A percentile compares a stretch with the other conserved stretches of the same genome.
Evolutionary conservation across 371 early-diverging fungal species (phyloP).

Genomic region (Zancudomyces culisetae): DNA sequence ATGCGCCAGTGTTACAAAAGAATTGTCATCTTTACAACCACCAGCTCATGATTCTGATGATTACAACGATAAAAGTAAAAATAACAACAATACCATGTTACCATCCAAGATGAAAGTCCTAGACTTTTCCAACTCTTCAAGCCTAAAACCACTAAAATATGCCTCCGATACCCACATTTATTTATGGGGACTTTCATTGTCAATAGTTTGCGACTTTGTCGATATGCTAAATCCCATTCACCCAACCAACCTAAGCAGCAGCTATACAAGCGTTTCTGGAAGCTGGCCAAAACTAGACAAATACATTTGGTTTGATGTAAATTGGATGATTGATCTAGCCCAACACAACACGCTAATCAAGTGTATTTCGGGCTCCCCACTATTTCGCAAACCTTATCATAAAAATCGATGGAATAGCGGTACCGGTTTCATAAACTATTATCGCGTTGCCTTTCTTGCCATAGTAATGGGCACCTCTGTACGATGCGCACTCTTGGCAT

Average conservation of each 20-base stretch:
- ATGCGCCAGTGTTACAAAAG: too few species aligned
- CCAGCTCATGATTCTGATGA: background rate
- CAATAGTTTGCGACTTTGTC: constrained; percentile 10
- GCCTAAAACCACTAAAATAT: constrained; percentile 1
- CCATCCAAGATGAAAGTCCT: too few species aligned
- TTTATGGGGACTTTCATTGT: constrained; percentile 20
- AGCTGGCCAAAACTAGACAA: background rate
- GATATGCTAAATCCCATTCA: constrained; percentile 12
- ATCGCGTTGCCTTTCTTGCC: background rate
- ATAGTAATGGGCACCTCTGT: background rate
- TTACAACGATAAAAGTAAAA: too few species aligned
- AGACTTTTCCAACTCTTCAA: background rate
- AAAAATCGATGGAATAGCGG: background rate
- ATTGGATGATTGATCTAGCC: background rate
- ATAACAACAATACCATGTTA: too few species aligned
- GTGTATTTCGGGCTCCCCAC: background rate
- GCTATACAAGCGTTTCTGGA: background rate
- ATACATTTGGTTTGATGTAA: background rate
- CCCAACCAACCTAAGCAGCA: background rate
- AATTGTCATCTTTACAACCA: too few species aligned
- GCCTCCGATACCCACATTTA: constrained; percentile 12
- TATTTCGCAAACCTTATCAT: background rate
- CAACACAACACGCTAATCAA: background rate
- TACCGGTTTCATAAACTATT: background rate
- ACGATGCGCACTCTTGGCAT: background rate